Conservation (phyloP, 2,329 filamentous ascomycete genomes). For the Cercospora sp. region DNA sequence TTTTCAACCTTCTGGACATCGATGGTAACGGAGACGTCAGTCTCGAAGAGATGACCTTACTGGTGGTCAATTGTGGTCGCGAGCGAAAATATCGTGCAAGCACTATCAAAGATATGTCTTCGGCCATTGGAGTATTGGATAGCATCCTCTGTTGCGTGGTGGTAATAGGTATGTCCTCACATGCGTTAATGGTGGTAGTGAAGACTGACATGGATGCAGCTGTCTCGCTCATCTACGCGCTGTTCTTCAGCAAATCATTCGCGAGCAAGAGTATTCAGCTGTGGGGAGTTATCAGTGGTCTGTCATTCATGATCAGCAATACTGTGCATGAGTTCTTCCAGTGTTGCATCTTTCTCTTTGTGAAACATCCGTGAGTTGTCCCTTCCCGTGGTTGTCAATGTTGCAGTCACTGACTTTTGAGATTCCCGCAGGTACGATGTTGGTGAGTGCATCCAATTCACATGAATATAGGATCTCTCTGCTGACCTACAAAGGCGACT, state of each 20-base stretch:
- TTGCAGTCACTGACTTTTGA: background rate
- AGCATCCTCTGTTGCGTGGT: conserved; percentile 34
- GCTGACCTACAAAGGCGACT: background rate
- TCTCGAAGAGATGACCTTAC: conserved; percentile 38
- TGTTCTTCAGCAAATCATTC: conserved; percentile 37
- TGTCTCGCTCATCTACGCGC: conserved; percentile 37
- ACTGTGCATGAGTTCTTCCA: conserved; percentile 91
- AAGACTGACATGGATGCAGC: conserved; percentile 15
- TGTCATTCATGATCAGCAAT: conserved; percentile 92
- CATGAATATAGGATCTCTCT: background rate
- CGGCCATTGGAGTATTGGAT: conserved; percentile 39
- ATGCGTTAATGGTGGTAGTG: background rate
- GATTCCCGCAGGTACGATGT: conserved; percentile 55
- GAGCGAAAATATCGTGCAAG: conserved; percentile 35
- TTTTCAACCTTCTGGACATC: conserved; percentile 36
- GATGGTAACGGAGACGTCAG: conserved; percentile 40
- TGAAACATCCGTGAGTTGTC: conserved; percentile 76
- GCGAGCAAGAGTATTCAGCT: conserved; percentile 25
- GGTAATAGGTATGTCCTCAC: conserved; percentile 27
- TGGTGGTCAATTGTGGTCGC: conserved; percentile 31
- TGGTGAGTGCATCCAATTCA: background rate
- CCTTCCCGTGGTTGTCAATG: background rate
- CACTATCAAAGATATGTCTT: conserved; percentile 38
- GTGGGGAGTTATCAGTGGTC: conserved; percentile 37
- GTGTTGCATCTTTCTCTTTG: conserved; percentile 95